These are phyloP conservation scores for Eucalyptus virginea DNA, from an alignment of 345 rosid species.

Conservation along the genomic window DNA sequence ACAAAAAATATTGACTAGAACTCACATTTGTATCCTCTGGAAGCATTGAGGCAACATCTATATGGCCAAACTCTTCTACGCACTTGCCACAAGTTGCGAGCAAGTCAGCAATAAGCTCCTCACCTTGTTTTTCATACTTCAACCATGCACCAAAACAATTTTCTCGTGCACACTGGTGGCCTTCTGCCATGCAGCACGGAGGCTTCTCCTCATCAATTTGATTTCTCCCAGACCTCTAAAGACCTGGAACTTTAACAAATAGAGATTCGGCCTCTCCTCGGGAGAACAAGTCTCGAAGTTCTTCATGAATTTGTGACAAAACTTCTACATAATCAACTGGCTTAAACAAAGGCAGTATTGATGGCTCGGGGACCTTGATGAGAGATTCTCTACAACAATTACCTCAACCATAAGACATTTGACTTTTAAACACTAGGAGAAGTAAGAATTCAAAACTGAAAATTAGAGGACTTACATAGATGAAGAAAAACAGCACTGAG, in stretches of 20 bases:
- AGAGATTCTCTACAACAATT: conserved; percentile 69
- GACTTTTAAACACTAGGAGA: not conserved
- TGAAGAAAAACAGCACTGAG: conserved; percentile 33
- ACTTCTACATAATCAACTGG: conserved; percentile 95
- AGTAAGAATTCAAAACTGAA: not conserved
- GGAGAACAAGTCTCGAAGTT: conserved; percentile 77
- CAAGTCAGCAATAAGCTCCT: conserved; percentile 75
- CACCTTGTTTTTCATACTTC: conserved; percentile 81
- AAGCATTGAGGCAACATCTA: conserved; percentile 57
- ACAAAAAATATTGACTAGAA: conserved; percentile 17
- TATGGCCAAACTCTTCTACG: conserved; percentile 51
- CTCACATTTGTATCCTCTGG: conserved; percentile 12
- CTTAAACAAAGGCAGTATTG: conserved; percentile 60
- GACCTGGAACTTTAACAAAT: conserved; percentile 72
- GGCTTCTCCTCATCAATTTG: conserved; percentile 80
- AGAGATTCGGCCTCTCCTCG: conserved; percentile 57
- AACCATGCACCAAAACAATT: conserved; percentile 93
- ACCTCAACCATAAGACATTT: not conserved
- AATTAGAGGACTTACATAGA: conserved; percentile 51
- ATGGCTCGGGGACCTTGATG: conserved; percentile 88
- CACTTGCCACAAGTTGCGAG: conserved; percentile 74
- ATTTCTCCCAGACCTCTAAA: conserved; percentile 90
- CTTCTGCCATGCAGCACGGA: conserved; percentile 85
- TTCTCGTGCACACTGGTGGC: conserved; percentile 77
- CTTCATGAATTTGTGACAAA: conserved; percentile 93